phyloP scores from a whole-genome alignment of 257 asterid species.

The Primulina huaijiensis region DNA sequence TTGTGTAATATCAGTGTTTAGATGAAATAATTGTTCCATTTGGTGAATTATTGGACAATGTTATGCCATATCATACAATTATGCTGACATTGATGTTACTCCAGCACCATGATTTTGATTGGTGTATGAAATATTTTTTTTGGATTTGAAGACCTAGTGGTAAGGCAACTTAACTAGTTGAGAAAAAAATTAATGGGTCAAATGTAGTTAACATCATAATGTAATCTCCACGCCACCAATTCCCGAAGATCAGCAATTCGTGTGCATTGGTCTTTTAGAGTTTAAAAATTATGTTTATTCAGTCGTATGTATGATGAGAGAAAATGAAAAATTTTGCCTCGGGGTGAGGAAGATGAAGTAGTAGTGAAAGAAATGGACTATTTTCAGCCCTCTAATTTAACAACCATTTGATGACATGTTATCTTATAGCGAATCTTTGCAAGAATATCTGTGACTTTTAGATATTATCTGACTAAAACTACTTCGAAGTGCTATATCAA shows the following conservation, averaged over 20 bases:
- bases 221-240: too few species aligned
- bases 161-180: background rate
- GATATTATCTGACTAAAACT: too few species aligned
- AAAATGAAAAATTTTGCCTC: background rate
- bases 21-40: background rate
- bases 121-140: background rate
- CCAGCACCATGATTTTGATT: background rate
- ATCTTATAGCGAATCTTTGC: background rate
- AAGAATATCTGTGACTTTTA: background rate
- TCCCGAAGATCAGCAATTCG: background rate
- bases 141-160: constrained; percentile 3
- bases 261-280: background rate
- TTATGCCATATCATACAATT: background rate
- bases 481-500: background rate
- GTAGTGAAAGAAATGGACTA: background rate
- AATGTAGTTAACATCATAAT: too few species aligned
- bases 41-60: background rate
- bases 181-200: too few species aligned
- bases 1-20: background rate
- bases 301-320: background rate
- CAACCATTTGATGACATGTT: background rate
- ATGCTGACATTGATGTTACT: background rate
- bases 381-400: background rate
- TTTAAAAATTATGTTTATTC: too few species aligned
- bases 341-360: background rate